Evolutionary conservation across 768 basidiomycete species (phyloP), one percentile per base, ranked within the genome.

Genomic region (Lactarius hengduanensis): DNA sequence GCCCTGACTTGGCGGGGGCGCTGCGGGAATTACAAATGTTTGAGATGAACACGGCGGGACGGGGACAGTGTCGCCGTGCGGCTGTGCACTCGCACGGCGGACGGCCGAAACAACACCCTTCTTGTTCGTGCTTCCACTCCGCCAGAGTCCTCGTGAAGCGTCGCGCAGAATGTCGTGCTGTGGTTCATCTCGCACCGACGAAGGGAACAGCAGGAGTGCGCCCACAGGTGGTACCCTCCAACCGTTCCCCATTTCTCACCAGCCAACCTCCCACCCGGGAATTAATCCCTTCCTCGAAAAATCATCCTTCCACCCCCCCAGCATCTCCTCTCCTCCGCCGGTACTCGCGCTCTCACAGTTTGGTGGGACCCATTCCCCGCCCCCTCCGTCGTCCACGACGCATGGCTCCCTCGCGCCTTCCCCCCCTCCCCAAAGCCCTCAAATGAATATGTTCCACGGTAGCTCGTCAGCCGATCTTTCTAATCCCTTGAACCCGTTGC

Each of bases 131-230:
- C 32, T 57, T 57, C 56, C 32, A 57, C 56, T 26, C 47, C 22
- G 10, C n/a, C 45, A 22, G 9, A 26, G 40, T 38, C 9, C 45
- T 50, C 47, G 47, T 26, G 22, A 50, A 59, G n/a, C 69, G 40
- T 30, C 38, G 20, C 30, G 38, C 70, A 89, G 88, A 86, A 81
- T 84, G 69, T 91, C 90, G 72, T 92, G 90, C 73, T 87, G 88
- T n/a, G 81, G 83, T 57, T 70, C 81, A 10, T 73, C 69, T 38
- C 72, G 73, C 41, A 71, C 73, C 34, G 68, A 71, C 47, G 73
- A 77, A 63, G 68, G 74, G 61, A 71, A 77, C 57, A 73, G 76
- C 60, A 79, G 80, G 74, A 75, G 78, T 28, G 65, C 64, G 30
- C 60, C 64, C 2, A 69, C 72, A 0, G 70, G 69, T 38, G 69